Conservation (phyloP, 2,329 filamentous ascomycete genomes). For the Aspergillus carbonarius region DNA sequence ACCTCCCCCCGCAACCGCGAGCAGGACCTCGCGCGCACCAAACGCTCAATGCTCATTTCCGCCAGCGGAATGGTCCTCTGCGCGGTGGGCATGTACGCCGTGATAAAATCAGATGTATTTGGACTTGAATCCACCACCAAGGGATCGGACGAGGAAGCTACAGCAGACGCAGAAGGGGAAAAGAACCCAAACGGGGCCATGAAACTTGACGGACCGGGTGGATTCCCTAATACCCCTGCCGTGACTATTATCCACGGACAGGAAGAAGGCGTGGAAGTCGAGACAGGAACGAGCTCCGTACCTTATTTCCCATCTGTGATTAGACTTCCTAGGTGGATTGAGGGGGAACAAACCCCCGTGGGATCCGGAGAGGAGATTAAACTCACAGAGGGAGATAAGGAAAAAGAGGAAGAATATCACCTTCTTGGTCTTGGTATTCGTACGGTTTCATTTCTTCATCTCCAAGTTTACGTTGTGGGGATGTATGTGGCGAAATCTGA, state of each 20-base stretch:
- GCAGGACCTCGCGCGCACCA: background rate
- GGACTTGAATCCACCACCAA: constrained; percentile 6
- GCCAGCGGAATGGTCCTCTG: background rate
- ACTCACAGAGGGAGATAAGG: constrained; percentile 37
- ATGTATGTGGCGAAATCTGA: constrained; percentile 86
- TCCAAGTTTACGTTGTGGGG: constrained; percentile 93
- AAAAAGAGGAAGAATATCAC: constrained; percentile 69
- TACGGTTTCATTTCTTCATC: constrained; percentile 82
- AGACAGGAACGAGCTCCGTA: constrained; percentile 78
- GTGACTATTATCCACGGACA: constrained; percentile 44
- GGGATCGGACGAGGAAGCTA: too few relatives aligned
- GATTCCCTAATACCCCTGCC: constrained; percentile 35
- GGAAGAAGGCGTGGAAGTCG: constrained; percentile 66
- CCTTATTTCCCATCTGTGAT: constrained; percentile 75
- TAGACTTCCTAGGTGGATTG: constrained; percentile 53
- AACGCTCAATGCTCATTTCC: background rate
- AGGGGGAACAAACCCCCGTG: constrained; percentile 28
- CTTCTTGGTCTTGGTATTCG: constrained; percentile 84
- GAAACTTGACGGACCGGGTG: constrained; percentile 43
- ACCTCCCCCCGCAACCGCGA: background rate
- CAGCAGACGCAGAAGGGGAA: too few relatives aligned
- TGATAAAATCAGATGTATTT: background rate
- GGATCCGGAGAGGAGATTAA: constrained; percentile 37
- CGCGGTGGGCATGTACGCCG: background rate
- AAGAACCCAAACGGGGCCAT: constrained; percentile 22